These are phyloP conservation scores for Lipomyces kockii DNA, from an alignment of 805 yeast genomes.

Conservation along the genomic window DNA sequence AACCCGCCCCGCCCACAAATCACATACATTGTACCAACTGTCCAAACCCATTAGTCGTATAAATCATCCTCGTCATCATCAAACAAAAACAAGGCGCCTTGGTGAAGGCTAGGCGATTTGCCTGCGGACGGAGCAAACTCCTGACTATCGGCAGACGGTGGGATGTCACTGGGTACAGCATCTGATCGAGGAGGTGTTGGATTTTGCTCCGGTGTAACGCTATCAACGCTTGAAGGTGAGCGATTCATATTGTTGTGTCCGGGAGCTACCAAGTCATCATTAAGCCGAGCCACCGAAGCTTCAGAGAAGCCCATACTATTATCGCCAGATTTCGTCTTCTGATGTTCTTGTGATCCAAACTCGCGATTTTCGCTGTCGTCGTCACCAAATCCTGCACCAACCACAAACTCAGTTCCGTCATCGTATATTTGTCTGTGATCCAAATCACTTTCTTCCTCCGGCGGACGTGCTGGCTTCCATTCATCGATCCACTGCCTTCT, in stretches of 20 bases:
- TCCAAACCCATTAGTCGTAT: slow-evolving; percentile 11
- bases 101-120: neutral
- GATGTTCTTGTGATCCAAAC: neutral
- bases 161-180: neutral
- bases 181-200: neutral
- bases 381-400: slow-evolving; percentile 7
- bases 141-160: neutral
- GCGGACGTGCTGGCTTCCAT: slow-evolving; percentile 16
- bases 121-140: neutral
- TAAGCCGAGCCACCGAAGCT: neutral
- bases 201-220: neutral
- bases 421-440: slow-evolving; percentile 10
- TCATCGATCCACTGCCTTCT: slow-evolving; percentile 29
- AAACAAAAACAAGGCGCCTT: neutral
- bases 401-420: slow-evolving; percentile 27
- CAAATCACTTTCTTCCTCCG: slow-evolving; percentile 3
- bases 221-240: neutral
- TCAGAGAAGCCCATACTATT: neutral
- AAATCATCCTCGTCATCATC: slow-evolving; percentile 14
- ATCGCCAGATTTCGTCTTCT: neutral
- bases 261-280: neutral
- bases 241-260: neutral
- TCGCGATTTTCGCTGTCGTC: neutral
- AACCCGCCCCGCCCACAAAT: neutral
- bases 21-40: neutral